Conservation (phyloP, 768 basidiomycete genomes). For the Auricularia sp. region DNA sequence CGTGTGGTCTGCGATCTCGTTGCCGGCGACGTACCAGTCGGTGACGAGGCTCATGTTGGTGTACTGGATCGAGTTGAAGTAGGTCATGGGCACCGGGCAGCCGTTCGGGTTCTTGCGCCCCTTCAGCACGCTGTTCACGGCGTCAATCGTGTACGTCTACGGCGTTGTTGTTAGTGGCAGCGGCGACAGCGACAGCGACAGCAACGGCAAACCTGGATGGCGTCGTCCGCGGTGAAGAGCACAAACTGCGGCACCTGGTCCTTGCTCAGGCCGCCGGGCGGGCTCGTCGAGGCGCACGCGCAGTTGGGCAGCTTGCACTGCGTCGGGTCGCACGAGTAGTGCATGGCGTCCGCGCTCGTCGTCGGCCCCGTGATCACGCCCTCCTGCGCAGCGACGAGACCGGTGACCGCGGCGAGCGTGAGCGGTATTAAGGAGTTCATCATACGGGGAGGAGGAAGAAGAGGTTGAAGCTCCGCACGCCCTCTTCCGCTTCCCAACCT, state of each 20-base stretch:
- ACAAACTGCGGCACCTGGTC: conserved; percentile 55
- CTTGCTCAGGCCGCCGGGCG: conserved; percentile 61
- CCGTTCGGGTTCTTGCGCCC: conserved; percentile 71
- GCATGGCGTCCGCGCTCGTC: conserved; percentile 42
- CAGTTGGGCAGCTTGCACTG: conserved; percentile 62
- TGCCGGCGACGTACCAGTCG: conserved; percentile 75
- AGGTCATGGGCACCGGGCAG: conserved; percentile 67
- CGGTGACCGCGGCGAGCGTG: not conserved
- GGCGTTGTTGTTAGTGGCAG: conserved; percentile 31
- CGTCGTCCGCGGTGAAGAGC: conserved; percentile 65
- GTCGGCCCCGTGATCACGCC: conserved; percentile 47
- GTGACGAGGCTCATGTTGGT: conserved; percentile 71
- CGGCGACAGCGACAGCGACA: conserved; percentile 5
- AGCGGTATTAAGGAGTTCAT: too few species aligned
- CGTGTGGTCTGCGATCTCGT: conserved; percentile 77
- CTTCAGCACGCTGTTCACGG: conserved; percentile 65
- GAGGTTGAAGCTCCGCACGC: too few species aligned
- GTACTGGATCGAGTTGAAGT: conserved; percentile 58
- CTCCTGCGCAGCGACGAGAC: conserved; percentile 30
- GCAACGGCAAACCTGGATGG: conserved; percentile 3
- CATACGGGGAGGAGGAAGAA: too few species aligned
- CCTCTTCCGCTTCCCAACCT: too few species aligned
- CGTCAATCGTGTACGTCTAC: conserved; percentile 65
- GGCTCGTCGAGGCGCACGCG: conserved; percentile 61
- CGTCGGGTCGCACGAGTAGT: conserved; percentile 59